Percentiles rank a stretch among this genome's conserved stretches.
phyloP scores from a whole-genome alignment of 805 yeast genomes.

The Clavispora fructus region DNA sequence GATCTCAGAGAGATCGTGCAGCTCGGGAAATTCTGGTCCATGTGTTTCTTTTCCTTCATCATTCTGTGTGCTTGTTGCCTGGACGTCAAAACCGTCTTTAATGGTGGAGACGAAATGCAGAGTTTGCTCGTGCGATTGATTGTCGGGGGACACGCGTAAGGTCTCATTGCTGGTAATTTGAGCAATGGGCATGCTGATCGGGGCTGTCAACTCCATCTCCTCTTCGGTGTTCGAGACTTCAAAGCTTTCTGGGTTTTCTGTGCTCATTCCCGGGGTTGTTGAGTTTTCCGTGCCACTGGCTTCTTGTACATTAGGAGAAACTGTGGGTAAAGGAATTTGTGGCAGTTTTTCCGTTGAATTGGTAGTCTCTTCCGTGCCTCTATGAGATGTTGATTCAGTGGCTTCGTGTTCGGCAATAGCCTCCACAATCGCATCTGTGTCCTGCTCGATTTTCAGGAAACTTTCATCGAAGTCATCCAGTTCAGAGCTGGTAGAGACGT shows the following conservation, averaged over 20 bases:
- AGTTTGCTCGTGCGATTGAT: too few relatives aligned
- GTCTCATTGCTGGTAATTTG: too few relatives aligned
- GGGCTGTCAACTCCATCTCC: conserved; percentile 12
- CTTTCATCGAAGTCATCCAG: conserved; percentile 4
- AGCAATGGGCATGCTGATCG: neutral
- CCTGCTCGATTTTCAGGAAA: conserved; percentile 14
- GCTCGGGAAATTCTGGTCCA: too few relatives aligned
- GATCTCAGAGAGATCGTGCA: too few relatives aligned
- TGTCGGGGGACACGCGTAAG: too few relatives aligned
- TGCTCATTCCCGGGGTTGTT: too few relatives aligned
- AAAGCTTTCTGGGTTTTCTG: neutral
- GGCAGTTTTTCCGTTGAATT: too few relatives aligned
- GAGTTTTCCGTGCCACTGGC: too few relatives aligned
- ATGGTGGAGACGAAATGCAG: neutral
- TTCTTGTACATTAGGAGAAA: too few relatives aligned
- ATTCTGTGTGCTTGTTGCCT: neutral
- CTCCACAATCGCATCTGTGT: conserved; percentile 13
- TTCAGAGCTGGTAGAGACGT: conserved; percentile 1
- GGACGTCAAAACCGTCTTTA: neutral
- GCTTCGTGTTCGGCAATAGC: conserved; percentile 1
- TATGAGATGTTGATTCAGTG: neutral
- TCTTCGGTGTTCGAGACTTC: conserved; percentile 3
- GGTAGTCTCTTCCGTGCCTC: too few relatives aligned
- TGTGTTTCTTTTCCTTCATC: neutral
- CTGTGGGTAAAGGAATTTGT: too few relatives aligned